A percentile compares a stretch with the other conserved stretches of the same genome.
These are phyloP conservation scores for Trichoderma guizhouense DNA, from an alignment of 2,329 filamentous ascomycete species.

Conservation along the genomic window DNA sequence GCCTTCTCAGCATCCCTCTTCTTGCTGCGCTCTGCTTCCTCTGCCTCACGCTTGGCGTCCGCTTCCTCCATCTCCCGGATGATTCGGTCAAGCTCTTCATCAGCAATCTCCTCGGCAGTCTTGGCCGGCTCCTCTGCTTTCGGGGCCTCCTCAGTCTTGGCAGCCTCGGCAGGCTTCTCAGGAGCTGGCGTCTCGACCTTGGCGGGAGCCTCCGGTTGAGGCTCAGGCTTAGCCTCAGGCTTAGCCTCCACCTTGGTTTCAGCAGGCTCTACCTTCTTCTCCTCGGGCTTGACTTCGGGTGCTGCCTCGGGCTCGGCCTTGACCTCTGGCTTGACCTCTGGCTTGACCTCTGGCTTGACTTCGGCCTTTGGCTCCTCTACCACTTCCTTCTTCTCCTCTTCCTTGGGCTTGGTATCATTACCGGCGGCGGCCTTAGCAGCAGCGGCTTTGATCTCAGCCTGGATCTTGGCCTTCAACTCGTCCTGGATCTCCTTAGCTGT, in stretches of 20 bases:
- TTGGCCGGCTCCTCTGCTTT: conserved; percentile 31
- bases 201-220: not conserved
- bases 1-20: conserved; percentile 45
- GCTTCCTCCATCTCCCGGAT: conserved; percentile 61
- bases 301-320: not conserved
- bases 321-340: not conserved
- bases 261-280: not conserved
- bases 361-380: conserved; percentile 28
- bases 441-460: not conserved
- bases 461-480: conserved; percentile 76
- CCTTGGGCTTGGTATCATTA: conserved; percentile 30
- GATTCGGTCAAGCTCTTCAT: conserved; percentile 58
- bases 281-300: not conserved
- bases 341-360: conserved; percentile 26
- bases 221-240: conserved; percentile 11
- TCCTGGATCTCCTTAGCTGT: conserved; percentile 77
- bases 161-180: conserved; percentile 28
- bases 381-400: conserved; percentile 25
- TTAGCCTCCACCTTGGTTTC: conserved; percentile 6
- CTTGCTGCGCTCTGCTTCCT: conserved; percentile 46
- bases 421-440: conserved; percentile 51
- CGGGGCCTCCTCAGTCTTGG: conserved; percentile 26
- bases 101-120: conserved; percentile 34
- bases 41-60: conserved; percentile 48
- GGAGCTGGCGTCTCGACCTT: conserved; percentile 1